phyloP scores from a whole-genome alignment of 2,329 filamentous ascomycete species.

The Scedosporium apiospermum region DNA sequence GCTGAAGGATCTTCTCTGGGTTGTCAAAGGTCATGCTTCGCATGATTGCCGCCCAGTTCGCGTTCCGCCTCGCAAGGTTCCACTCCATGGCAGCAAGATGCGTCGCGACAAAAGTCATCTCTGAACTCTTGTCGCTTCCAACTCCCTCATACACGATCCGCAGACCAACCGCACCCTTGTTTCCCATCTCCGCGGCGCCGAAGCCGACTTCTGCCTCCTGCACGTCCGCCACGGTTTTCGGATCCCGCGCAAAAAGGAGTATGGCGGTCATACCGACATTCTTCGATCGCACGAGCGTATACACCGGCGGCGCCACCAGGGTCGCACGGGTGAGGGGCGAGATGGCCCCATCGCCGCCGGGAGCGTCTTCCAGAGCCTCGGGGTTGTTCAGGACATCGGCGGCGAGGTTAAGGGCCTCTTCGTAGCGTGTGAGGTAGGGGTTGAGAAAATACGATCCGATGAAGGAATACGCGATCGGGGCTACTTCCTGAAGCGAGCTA shows the following conservation, averaged over 20 bases:
- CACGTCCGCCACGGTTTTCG: conserved; percentile 51
- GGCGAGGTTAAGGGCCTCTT: conserved; percentile 62
- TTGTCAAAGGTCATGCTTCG: conserved; percentile 67
- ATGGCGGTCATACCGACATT: conserved; percentile 87
- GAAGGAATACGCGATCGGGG: conserved; percentile 75
- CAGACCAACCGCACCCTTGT: conserved; percentile 85
- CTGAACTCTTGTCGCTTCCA: conserved; percentile 32
- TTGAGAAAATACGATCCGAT: conserved; percentile 72
- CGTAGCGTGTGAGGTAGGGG: conserved; percentile 66
- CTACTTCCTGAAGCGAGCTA: conserved; percentile 81
- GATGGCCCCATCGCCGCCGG: conserved; percentile 10
- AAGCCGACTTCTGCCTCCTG: conserved; percentile 77
- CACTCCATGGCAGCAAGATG: conserved; percentile 86
- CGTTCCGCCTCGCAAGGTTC: conserved; percentile 64
- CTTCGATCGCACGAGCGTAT: conserved; percentile 59
- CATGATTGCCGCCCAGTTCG: conserved; percentile 81
- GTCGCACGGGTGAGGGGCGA: conserved; percentile 21
- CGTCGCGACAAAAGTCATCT: conserved; percentile 77
- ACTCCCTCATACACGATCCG: conserved; percentile 49
- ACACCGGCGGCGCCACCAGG: conserved; percentile 24
- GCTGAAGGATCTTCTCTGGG: conserved; percentile 29
- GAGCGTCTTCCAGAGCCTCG: conserved; percentile 2
- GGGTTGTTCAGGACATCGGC: conserved; percentile 23
- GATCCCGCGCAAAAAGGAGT: conserved; percentile 68
- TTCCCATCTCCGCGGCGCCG: conserved; percentile 80